Conservation (phyloP, 108 stramenopile species). For the Fragilariopsis cylindrus region DNA sequence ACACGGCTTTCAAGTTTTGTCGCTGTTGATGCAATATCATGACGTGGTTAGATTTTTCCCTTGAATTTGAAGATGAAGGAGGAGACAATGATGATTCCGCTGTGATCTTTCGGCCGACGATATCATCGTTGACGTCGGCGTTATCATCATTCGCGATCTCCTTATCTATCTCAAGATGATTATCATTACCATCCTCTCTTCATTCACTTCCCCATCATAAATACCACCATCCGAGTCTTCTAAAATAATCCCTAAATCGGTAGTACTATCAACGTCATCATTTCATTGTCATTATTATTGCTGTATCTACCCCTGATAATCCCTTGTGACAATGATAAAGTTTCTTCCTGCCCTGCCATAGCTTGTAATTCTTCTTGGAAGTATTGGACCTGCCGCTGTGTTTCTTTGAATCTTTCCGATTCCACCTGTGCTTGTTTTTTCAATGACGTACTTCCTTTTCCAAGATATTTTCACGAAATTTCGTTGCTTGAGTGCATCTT, state of each 20-base stretch:
- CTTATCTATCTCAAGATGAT: background rate
- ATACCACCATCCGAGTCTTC: background rate
- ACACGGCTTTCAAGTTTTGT: background rate
- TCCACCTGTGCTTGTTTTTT: slow-evolving; percentile 10
- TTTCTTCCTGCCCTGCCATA: background rate
- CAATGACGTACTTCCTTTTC: background rate
- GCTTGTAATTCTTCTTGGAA: background rate
- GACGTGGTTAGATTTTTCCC: background rate
- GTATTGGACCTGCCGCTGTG: slow-evolving; percentile 1
- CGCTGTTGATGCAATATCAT: background rate
- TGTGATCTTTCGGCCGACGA: background rate
- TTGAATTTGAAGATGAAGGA: no score
- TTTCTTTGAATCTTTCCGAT: slow-evolving; percentile 6
- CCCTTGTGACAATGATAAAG: background rate
- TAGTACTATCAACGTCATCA: no score
- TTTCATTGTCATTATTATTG: background rate
- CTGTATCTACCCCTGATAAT: background rate
- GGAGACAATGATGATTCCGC: background rate
- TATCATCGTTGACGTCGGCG: slow-evolving; percentile 3
- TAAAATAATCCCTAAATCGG: background rate
- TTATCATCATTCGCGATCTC: background rate
- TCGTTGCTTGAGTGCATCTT: background rate
- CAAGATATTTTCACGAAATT: background rate
- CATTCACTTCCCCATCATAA: background rate
- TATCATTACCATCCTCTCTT: background rate